Percentiles rank a stretch among this genome's conserved stretches.
These are phyloP conservation scores for Gonium pectorale DNA, from an alignment of 139 green algal species.

Conservation along the genomic window DNA sequence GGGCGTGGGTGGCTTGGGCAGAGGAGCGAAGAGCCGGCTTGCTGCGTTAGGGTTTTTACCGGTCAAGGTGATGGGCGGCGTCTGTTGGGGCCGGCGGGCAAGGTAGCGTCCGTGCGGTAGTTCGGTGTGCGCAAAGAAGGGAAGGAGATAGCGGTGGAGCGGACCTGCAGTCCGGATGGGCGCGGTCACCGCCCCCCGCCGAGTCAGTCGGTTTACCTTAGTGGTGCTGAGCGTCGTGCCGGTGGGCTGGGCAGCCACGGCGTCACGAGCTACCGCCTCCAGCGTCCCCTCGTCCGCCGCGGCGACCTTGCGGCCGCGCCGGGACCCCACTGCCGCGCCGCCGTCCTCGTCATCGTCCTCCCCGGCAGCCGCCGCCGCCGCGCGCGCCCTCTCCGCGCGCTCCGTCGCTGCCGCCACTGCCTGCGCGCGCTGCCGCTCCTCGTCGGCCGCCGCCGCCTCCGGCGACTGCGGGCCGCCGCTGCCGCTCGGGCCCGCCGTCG, in stretches of 20 bases:
- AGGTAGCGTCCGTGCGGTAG: too few species aligned
- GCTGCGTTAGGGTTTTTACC: too few species aligned
- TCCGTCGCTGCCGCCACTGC: conserved; percentile 2
- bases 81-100: too few species aligned
- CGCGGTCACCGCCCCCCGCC: too few species aligned
- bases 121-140: too few species aligned
- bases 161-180: too few species aligned
- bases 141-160: too few species aligned
- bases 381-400: conserved; percentile 24
- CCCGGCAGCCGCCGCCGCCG: neutral
- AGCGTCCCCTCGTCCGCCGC: conserved; percentile 43
- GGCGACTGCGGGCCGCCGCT: neutral
- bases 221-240: conserved; percentile 85
- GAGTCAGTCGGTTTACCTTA: too few species aligned
- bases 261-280: conserved; percentile 55
- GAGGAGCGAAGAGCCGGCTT: too few species aligned
- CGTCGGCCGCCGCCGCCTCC: neutral
- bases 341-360: conserved; percentile 31
- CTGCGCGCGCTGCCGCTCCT: conserved; percentile 7
- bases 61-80: too few species aligned
- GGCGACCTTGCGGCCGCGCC: neutral
- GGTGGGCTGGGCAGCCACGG: conserved; percentile 73
- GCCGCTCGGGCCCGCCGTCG: neutral
- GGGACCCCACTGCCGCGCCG: neutral
- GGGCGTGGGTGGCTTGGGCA: too few species aligned